Evolutionary conservation across 2,329 filamentous ascomycete genomes (phyloP), one percentile per base, ranked within the genome.

Genomic region (Graphilbum fragrans): DNA sequence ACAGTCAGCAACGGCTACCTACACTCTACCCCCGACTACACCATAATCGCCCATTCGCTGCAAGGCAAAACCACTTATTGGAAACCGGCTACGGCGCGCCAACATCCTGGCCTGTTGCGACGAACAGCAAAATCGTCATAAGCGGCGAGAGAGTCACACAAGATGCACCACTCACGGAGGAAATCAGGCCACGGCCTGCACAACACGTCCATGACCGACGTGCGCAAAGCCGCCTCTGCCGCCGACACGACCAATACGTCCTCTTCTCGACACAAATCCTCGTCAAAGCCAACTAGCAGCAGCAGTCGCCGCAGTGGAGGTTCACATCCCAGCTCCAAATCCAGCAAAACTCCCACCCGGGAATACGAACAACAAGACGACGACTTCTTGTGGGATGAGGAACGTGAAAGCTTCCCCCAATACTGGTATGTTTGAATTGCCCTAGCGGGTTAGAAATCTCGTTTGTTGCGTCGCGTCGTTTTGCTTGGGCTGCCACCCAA

Each of bases 371-470:
- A 62, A 45, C 66, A 73, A 53, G 63, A 69, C 44, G 63, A 68
- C 43, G 67, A 71, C 29, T 61, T 58, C 38, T 65, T 63, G 55
- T 72, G 63, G 55, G 68, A 73, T 41, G 69, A 77, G 41, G 74
- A 77, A 52, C 64, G 72, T 42, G 75, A 80, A 53, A 76, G 70
- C 57, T 80, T 80, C 47, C 75, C 75, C 19, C 74, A 79, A 54
- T 80, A 67, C 53, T 80, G 76, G 76, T 80, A 67, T 44, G 73
- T 69, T 43, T 38, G 35, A 38, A n/a, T n/a, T 16, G 3, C n/a
- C n/a, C n/a, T n/a, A n/a, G n/a, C n/a, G n/a, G n/a, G n/a, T n/a
- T n/a, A n/a, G n/a, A n/a, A n/a, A n/a, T n/a, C n/a, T n/a, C n/a
- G n/a, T n/a, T n/a, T n/a, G n/a, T n/a, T n/a, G n/a, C n/a, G n/a